Conservation (phyloP, 257 asterid genomes). For the Scutellaria barbata region DNA sequence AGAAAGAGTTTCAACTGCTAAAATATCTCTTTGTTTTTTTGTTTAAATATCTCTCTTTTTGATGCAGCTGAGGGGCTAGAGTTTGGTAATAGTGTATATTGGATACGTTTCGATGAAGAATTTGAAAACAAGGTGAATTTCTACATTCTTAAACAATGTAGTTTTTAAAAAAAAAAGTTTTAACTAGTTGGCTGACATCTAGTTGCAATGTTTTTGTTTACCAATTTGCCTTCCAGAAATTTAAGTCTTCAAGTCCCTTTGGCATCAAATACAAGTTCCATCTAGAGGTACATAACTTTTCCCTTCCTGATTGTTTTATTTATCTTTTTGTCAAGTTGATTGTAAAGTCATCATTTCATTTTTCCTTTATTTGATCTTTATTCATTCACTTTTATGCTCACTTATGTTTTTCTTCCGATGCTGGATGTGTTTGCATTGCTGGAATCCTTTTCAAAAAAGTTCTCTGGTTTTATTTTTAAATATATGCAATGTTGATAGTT, state of each 20-base stretch:
- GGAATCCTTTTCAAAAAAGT: background rate
- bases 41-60: background rate
- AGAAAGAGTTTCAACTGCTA: conserved; percentile 4
- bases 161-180: background rate
- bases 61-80: conserved; percentile 87
- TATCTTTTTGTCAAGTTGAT: background rate
- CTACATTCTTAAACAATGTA: background rate
- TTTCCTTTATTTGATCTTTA: background rate
- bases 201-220: background rate
- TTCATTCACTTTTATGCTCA: background rate
- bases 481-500: background rate
- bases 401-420: background rate
- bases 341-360: background rate
- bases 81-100: conserved; percentile 89
- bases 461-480: background rate
- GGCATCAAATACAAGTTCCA: conserved; percentile 96
- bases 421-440: background rate
- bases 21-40: background rate
- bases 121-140: conserved; percentile 65
- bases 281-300: conserved; percentile 63
- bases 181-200: conserved; percentile 6
- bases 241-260: conserved; percentile 80
- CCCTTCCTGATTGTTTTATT: background rate
- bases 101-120: conserved; percentile 88
- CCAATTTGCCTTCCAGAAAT: conserved; percentile 63